phyloP scores from a whole-genome alignment of 768 basidiomycete genomes.

The Cubamyces sp. region DNA sequence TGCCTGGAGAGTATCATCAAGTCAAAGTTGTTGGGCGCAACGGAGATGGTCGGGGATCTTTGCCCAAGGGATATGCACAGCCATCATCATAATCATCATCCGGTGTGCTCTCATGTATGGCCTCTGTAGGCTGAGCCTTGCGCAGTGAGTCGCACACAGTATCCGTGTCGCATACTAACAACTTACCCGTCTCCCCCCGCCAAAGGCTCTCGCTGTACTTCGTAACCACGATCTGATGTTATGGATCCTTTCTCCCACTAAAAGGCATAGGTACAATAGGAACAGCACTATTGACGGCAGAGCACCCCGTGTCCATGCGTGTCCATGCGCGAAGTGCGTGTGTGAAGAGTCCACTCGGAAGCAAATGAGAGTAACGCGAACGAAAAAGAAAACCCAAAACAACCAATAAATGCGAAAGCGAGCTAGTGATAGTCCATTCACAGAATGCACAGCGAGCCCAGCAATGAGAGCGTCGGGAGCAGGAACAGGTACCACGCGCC shows the following conservation, averaged over 20 bases:
- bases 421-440: slow-evolving; percentile 3
- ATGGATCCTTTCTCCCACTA: slow-evolving; percentile 1
- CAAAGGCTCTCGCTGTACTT: background rate
- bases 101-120: too few species aligned
- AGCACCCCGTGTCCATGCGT: background rate
- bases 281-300: background rate
- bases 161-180: too few species aligned
- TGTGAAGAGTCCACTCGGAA: background rate
- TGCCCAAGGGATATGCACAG: too few species aligned
- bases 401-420: background rate
- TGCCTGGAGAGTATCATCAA: too few species aligned
- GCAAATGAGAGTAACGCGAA: background rate
- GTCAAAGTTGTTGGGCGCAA: too few species aligned
- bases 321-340: background rate
- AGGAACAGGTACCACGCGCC: background rate
- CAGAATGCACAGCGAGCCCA: slow-evolving; percentile 18
- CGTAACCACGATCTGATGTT: background rate
- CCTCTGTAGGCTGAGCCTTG: too few species aligned
- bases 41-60: too few species aligned
- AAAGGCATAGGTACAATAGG: background rate
- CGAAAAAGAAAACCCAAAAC: background rate
- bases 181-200: too few species aligned
- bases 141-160: too few species aligned
- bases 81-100: too few species aligned
- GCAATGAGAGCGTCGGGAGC: slow-evolving; percentile 17